phyloP scores from a whole-genome alignment of 1,284 basidiomycete genomes.

The Cryptococcus sp. region DNA sequence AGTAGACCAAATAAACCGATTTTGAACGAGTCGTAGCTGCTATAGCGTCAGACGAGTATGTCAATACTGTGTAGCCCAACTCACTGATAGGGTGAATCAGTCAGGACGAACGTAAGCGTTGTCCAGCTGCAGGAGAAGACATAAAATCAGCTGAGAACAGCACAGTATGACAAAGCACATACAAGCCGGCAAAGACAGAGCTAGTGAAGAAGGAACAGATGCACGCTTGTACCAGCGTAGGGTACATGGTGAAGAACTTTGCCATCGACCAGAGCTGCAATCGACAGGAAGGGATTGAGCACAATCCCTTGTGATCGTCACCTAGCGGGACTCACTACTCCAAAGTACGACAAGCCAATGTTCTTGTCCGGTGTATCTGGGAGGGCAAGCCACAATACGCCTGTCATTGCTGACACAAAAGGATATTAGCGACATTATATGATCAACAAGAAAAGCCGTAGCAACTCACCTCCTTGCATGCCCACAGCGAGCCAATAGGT shows the following conservation, averaged over 20 bases:
- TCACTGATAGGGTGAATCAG: constrained; percentile 65
- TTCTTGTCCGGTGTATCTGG: constrained; percentile 70
- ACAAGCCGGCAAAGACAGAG: constrained; percentile 45
- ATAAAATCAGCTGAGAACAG: constrained; percentile 6
- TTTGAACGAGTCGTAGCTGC: constrained; percentile 56
- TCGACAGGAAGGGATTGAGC: neutral
- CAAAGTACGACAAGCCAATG: constrained; percentile 60
- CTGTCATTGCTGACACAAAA: constrained; percentile 53
- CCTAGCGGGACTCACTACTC: constrained; percentile 52
- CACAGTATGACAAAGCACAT: constrained; percentile 9
- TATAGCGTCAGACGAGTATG: neutral
- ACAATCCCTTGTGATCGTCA: neutral
- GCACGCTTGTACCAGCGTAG: constrained; percentile 65
- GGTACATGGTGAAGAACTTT: constrained; percentile 68
- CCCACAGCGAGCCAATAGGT: constrained; percentile 68
- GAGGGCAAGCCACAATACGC: constrained; percentile 61
- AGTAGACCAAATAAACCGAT: constrained; percentile 72
- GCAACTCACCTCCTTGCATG: constrained; percentile 47
- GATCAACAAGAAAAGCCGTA: neutral
- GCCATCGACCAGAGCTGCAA: constrained; percentile 62
- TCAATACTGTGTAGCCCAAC: constrained; percentile 2
- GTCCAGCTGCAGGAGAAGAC: constrained; percentile 59
- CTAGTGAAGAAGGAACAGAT: constrained; percentile 62
- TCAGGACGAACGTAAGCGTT: constrained; percentile 69
- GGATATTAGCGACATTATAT: neutral